These are phyloP conservation scores for Phytopythium kandeliae DNA, from an alignment of 352 stramenopile genomes.

Conservation along the genomic window DNA sequence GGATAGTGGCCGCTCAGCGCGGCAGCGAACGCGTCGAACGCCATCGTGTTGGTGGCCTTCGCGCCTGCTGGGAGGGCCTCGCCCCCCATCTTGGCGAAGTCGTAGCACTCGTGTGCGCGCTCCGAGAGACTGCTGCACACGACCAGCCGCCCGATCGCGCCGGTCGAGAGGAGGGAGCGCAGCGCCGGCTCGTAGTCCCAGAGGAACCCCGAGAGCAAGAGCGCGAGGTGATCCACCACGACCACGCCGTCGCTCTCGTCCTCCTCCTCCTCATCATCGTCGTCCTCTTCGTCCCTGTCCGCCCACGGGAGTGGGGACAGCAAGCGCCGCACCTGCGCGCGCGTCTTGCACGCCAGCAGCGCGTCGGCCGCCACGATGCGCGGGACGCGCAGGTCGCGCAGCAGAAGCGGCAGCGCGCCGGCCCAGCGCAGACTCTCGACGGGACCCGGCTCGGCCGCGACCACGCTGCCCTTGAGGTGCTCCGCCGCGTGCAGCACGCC, in stretches of 20 bases:
- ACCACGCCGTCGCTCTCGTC: not conserved
- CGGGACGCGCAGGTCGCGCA: slow-evolving; percentile 50
- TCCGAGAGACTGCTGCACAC: slow-evolving; percentile 66
- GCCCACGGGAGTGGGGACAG: slow-evolving; percentile 10
- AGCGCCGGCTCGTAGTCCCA: slow-evolving; percentile 53
- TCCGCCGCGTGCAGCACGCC: slow-evolving; percentile 52
- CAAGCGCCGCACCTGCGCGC: slow-evolving; percentile 13
- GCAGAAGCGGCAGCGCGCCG: slow-evolving; percentile 52
- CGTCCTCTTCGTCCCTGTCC: slow-evolving; percentile 4
- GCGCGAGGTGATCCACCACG: slow-evolving; percentile 31
- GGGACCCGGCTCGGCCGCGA: slow-evolving; percentile 50
- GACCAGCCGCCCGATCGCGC: slow-evolving; percentile 34
- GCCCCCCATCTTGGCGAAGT: slow-evolving; percentile 24
- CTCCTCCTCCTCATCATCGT: not conserved
- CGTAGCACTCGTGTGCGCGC: slow-evolving; percentile 60
- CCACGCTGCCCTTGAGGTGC: slow-evolving; percentile 35
- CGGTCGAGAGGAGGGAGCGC: slow-evolving; percentile 25
- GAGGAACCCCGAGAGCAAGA: slow-evolving; percentile 51
- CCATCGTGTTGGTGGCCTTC: slow-evolving; percentile 23
- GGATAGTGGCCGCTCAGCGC: slow-evolving; percentile 11
- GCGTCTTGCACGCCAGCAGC: slow-evolving; percentile 22
- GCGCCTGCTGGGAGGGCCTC: slow-evolving; percentile 9
- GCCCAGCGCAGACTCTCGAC: slow-evolving; percentile 64
- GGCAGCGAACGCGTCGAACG: slow-evolving; percentile 39
- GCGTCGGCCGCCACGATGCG: slow-evolving; percentile 38